Evolutionary conservation across 352 stramenopile genomes (phyloP).

Genomic region (Globisporangium paroecandrum): DNA sequence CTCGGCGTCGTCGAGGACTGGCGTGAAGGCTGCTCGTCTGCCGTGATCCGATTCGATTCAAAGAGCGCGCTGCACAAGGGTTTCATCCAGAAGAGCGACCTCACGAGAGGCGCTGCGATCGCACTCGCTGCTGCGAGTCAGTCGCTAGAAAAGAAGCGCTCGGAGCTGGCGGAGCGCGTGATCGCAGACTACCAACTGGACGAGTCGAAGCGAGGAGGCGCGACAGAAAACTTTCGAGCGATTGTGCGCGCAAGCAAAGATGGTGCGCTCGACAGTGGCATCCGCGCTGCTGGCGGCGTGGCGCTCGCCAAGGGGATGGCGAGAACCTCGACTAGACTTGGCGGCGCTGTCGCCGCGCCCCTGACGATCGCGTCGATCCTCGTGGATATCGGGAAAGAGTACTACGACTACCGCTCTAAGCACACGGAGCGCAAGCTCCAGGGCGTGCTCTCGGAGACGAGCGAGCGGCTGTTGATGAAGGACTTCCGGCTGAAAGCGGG

Average conservation of each 20-base stretch:
- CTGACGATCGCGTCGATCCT: slow-evolving; percentile 83
- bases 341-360: slow-evolving; percentile 64
- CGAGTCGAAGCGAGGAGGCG: slow-evolving; percentile 25
- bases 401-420: slow-evolving; percentile 77
- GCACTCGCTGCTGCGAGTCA: slow-evolving; percentile 37
- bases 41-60: slow-evolving; percentile 36
- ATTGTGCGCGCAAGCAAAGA: slow-evolving; percentile 64
- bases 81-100: slow-evolving; percentile 65
- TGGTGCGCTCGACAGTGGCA: slow-evolving; percentile 76
- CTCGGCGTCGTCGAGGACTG: slow-evolving; percentile 54
- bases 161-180: slow-evolving; percentile 54
- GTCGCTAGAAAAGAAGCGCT: slow-evolving; percentile 53
- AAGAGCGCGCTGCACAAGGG: slow-evolving; percentile 24
- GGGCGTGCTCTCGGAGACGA: slow-evolving; percentile 62
- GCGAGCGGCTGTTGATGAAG: slow-evolving; percentile 80
- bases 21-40: slow-evolving; percentile 30
- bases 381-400: slow-evolving; percentile 85
- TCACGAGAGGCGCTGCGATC: slow-evolving; percentile 51
- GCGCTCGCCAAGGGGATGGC: slow-evolving; percentile 73
- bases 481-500: slow-evolving; percentile 79
- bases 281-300: slow-evolving; percentile 74
- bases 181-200: slow-evolving; percentile 52
- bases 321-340: slow-evolving; percentile 48
- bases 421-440: slow-evolving; percentile 67
- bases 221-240: slow-evolving; percentile 29